These are phyloP conservation scores for Mitragyna speciosa DNA, from an alignment of 257 asterid species.

Conservation along the genomic window DNA sequence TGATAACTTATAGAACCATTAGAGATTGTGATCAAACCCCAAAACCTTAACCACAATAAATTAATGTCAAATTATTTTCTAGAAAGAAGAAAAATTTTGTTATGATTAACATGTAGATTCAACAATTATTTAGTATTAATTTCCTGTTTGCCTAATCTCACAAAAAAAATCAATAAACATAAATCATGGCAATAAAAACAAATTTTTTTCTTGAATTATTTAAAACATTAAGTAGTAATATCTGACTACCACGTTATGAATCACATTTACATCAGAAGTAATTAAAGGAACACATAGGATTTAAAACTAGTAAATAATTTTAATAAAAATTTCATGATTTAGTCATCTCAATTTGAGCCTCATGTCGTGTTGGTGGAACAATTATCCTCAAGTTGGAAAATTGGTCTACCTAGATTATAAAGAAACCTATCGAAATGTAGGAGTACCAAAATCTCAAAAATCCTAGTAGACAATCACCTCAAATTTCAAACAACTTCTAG, in stretches of 20 bases:
- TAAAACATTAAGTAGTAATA: too few relatives aligned
- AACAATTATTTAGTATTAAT: not conserved
- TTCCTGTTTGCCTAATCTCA: not conserved
- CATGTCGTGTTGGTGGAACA: not conserved
- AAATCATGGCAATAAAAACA: not conserved
- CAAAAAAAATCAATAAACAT: not conserved
- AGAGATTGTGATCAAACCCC: too few relatives aligned
- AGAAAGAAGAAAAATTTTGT: too few relatives aligned
- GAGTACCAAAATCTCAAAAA: not conserved
- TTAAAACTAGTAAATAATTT: not conserved
- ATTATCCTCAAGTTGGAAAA: not conserved
- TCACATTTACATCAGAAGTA: not conserved
- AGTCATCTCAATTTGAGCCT: not conserved
- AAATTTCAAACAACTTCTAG: slow-evolving; percentile 12
- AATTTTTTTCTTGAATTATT: not conserved
- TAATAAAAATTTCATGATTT: too few relatives aligned
- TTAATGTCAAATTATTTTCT: too few relatives aligned
- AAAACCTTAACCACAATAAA: too few relatives aligned
- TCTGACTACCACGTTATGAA: not conserved
- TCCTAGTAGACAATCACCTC: not conserved
- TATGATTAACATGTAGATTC: not conserved
- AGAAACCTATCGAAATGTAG: not conserved
- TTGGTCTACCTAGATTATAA: not conserved
- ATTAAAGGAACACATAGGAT: not conserved
- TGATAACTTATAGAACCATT: too few relatives aligned